These are phyloP conservation scores for Fragaria vesca DNA, from an alignment of 306 rosid species.

Conservation along the genomic window DNA sequence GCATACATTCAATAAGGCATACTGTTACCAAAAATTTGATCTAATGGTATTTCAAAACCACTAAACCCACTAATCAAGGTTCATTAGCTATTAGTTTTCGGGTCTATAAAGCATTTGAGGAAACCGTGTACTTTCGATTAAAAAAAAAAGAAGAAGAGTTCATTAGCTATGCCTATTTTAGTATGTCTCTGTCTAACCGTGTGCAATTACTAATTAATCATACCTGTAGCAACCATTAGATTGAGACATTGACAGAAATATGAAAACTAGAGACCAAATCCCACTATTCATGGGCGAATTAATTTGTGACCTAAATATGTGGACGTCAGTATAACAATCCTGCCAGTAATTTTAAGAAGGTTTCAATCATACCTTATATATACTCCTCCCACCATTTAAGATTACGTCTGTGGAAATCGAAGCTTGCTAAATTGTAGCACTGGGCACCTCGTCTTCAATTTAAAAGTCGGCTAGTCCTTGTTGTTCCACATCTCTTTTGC, in stretches of 20 bases:
- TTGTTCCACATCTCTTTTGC: background rate
- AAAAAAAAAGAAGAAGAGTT: too few relatives aligned
- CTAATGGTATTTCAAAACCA: too few relatives aligned
- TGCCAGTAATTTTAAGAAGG: constrained; percentile 4
- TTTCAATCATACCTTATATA: constrained; percentile 11
- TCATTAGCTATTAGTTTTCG: too few relatives aligned
- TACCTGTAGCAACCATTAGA: background rate
- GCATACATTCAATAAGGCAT: too few relatives aligned
- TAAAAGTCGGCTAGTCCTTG: constrained; percentile 11
- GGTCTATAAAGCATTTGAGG: too few relatives aligned
- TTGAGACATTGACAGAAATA: background rate
- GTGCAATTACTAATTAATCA: constrained; percentile 1
- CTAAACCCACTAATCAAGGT: too few relatives aligned
- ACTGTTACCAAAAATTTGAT: too few relatives aligned
- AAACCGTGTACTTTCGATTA: too few relatives aligned
- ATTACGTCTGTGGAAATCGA: background rate
- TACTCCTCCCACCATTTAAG: constrained; percentile 7
- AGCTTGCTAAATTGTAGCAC: constrained; percentile 14
- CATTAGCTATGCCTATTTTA: too few relatives aligned
- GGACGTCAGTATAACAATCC: background rate
- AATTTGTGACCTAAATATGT: background rate
- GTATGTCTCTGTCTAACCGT: too few relatives aligned
- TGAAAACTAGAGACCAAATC: constrained; percentile 29
- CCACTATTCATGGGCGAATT: constrained; percentile 33
- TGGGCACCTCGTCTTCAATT: constrained; percentile 3